Base-by-base conservation (phyloP, 208 protist genomes). In the Crithidia thermophila region DNA sequence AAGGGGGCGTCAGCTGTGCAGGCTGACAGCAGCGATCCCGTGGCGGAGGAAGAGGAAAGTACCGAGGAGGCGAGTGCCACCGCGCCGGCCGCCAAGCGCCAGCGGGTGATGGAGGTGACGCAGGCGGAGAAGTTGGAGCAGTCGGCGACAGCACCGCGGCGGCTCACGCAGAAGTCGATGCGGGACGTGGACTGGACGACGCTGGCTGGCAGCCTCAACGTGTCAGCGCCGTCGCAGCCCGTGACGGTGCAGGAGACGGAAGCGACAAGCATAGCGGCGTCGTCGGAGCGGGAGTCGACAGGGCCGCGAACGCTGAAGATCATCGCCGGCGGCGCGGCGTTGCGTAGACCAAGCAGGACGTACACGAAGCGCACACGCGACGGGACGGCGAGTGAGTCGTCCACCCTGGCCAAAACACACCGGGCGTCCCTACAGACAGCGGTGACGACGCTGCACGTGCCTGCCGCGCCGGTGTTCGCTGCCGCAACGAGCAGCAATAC, bases 301-400 rank as follows among this genome's bases (percentile, higher is more conserved):
- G 49, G 21, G 37, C 70, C 70, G 47, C 70, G 61, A 11, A 8
- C 9, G 43, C 64, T 77, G 46, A 56, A 46, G 13, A 53, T 77
- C 20, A 42, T 72, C 13, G n/a, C 40, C 11, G 61, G 61, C 18
- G 72, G 57, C 18, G 72, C 72, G 31, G 11, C 36, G 11, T 64
- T 77, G 10, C 72, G 72, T 13, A 43, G 23, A 14, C 43, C 42
- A 21, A 25, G 8, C 13, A 53, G 33, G 21, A 6, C 7, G 33
- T 2, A 23, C 2, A 30, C 30, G 28, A 74, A 74, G 37, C 68
- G 59, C 10, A 14, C 21, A 0, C 68, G 68, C n/a, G 33, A 23
- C 47, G 9, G 27, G 7, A 28, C 59, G 4, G 33, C 28, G 42
- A 62, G 51, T 37, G 34, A 16, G 16, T 16, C 49, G 18, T 64